These are phyloP conservation scores for Diaporthe citrichinensis DNA, from an alignment of 2,329 filamentous ascomycete species.

Conservation along the genomic window DNA sequence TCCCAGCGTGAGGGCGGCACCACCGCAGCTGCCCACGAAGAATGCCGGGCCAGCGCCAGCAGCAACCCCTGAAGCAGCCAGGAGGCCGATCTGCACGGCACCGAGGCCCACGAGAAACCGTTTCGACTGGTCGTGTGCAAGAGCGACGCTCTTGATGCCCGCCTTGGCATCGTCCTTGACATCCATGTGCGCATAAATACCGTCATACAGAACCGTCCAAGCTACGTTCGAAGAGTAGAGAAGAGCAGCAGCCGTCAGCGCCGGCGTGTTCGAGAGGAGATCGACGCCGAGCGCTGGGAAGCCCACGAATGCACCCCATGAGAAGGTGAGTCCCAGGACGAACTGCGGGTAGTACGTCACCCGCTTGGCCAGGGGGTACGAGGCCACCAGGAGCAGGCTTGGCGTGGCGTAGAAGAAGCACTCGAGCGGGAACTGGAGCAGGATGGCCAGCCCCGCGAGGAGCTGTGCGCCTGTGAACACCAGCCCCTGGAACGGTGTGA, in stretches of 20 bases:
- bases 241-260: slow-evolving; percentile 75
- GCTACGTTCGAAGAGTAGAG: slow-evolving; percentile 85
- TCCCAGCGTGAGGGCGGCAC: slow-evolving; percentile 71
- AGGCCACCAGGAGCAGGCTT: slow-evolving; percentile 78
- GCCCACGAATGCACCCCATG: slow-evolving; percentile 90
- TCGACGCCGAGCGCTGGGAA: slow-evolving; percentile 87
- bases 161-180: slow-evolving; percentile 88
- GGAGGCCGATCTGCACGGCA: slow-evolving; percentile 75
- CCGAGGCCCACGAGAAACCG: slow-evolving; percentile 80
- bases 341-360: slow-evolving; percentile 90
- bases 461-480: slow-evolving; percentile 83
- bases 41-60: slow-evolving; percentile 78
- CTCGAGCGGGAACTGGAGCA: slow-evolving; percentile 80
- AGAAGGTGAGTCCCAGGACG: slow-evolving; percentile 87
- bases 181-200: slow-evolving; percentile 95
- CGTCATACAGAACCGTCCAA: slow-evolving; percentile 92
- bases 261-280: slow-evolving; percentile 73
- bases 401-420: slow-evolving; percentile 86
- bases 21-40: slow-evolving; percentile 77
- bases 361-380: slow-evolving; percentile 87
- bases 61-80: slow-evolving; percentile 78
- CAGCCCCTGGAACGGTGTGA: slow-evolving; percentile 79
- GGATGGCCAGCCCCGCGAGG: slow-evolving; percentile 78
- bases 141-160: slow-evolving; percentile 89
- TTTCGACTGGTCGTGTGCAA: slow-evolving; percentile 87